Percentiles rank a stretch among this genome's conserved stretches.
phyloP scores from a whole-genome alignment of 1,284 basidiomycete genomes.

The Kalmanozyma brasiliensis region DNA sequence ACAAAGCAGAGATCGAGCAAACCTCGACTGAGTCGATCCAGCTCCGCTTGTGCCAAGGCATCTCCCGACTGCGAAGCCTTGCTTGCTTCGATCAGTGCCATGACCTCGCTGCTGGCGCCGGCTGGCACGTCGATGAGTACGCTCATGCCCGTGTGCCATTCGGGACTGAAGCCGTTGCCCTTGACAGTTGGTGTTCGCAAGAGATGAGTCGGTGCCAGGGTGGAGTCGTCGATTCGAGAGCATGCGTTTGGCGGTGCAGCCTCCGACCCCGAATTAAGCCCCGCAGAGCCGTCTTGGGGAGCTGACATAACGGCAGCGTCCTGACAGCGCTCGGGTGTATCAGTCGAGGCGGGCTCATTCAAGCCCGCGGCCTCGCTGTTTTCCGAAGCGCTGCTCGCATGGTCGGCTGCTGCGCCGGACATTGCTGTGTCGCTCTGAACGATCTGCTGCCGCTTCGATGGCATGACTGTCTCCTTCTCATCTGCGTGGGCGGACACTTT shows the following conservation, averaged over 20 bases:
- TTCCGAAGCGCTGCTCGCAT: neutral
- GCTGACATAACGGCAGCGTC: neutral
- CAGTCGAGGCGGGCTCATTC: neutral
- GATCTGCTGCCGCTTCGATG: neutral
- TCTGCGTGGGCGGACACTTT: conserved; percentile 4
- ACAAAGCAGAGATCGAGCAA: conserved; percentile 65
- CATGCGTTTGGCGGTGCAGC: neutral
- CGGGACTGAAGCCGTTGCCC: conserved; percentile 62
- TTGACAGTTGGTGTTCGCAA: conserved; percentile 49
- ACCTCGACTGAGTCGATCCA: conserved; percentile 49
- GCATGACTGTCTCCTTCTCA: neutral
- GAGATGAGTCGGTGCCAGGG: conserved; percentile 13
- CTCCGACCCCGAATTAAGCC: neutral
- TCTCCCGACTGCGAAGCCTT: conserved; percentile 2
- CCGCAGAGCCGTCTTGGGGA: neutral
- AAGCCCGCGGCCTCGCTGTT: neutral
- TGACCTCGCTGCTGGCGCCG: conserved; percentile 29
- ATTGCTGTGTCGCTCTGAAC: neutral
- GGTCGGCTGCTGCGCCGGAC: neutral
- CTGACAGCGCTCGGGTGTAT: neutral
- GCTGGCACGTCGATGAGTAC: conserved; percentile 59
- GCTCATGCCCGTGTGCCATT: conserved; percentile 55
- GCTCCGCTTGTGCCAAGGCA: conserved; percentile 8
- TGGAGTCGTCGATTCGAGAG: neutral
- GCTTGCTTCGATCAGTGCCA: conserved; percentile 24